Evolutionary conservation across 208 protist species (phyloP).

Genomic region (Trypanosoma lewisi): DNA sequence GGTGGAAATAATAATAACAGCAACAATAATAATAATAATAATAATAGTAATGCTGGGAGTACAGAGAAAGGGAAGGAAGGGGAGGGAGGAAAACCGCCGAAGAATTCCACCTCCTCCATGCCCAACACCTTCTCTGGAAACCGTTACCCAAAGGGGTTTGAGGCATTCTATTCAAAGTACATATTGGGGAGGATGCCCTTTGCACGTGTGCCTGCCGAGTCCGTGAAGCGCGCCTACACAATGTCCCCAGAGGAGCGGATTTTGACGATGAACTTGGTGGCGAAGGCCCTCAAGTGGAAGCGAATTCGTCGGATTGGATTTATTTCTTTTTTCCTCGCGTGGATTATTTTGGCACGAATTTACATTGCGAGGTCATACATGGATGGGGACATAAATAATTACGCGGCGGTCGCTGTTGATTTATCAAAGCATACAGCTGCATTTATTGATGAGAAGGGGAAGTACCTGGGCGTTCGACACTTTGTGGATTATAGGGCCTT

Average conservation of each 20-base stretch:
- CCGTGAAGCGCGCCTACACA: conserved; percentile 44
- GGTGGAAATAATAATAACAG: background rate
- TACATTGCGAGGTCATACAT: conserved; percentile 37
- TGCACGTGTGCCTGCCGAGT: conserved; percentile 37
- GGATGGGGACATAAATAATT: conserved; percentile 45
- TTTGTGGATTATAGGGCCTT: conserved; percentile 76
- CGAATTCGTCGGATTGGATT: conserved; percentile 29
- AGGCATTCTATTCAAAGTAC: conserved; percentile 57
- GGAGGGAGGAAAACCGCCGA: background rate
- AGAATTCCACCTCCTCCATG: background rate
- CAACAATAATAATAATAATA: background rate
- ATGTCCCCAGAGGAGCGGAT: conserved; percentile 60
- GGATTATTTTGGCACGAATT: conserved; percentile 30
- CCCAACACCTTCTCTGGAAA: conserved; percentile 11
- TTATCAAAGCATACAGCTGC: conserved; percentile 43
- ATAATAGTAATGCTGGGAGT: background rate
- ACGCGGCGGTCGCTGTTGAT: conserved; percentile 54
- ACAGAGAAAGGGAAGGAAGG: background rate
- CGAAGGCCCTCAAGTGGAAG: conserved; percentile 28
- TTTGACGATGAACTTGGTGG: conserved; percentile 41
- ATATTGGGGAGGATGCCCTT: conserved; percentile 45
- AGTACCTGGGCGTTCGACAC: conserved; percentile 49
- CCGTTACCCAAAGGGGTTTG: conserved; percentile 61
- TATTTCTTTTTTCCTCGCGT: conserved; percentile 32
- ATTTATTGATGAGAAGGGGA: conserved; percentile 54